Evolutionary conservation across 2,329 filamentous ascomycete genomes (phyloP).

Genomic region (Chaetomiaceae sp.): DNA sequence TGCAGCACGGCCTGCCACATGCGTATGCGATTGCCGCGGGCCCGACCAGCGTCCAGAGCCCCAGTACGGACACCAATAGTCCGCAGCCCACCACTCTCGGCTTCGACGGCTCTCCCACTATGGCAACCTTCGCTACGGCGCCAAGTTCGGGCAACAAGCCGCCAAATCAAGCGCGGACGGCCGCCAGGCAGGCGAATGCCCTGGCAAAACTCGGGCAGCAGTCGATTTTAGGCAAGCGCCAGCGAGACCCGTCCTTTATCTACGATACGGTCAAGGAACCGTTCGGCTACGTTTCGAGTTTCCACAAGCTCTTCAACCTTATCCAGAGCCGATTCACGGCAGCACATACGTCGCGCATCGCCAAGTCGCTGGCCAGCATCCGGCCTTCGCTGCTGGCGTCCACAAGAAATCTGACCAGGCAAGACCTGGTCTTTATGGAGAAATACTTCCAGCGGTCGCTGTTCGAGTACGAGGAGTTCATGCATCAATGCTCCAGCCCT

Average conservation of each 20-base stretch:
- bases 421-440: slow-evolving; percentile 95
- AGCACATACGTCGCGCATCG: slow-evolving; percentile 73
- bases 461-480: slow-evolving; percentile 88
- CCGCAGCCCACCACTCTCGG: slow-evolving; percentile 48
- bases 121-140: slow-evolving; percentile 30
- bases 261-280: slow-evolving; percentile 87
- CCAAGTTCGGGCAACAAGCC: slow-evolving; percentile 15
- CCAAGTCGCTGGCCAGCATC: slow-evolving; percentile 80
- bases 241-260: slow-evolving; percentile 71
- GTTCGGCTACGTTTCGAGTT: slow-evolving; percentile 84
- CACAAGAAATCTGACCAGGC: slow-evolving; percentile 77
- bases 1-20: slow-evolving; percentile 57
- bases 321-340: slow-evolving; percentile 72
- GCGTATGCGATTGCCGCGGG: slow-evolving; percentile 60
- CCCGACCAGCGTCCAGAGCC: slow-evolving; percentile 56
- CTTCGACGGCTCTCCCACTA: slow-evolving; percentile 51
- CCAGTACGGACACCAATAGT: slow-evolving; percentile 59
- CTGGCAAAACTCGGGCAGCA: slow-evolving; percentile 40
- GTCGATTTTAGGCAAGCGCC: slow-evolving; percentile 51
- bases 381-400: slow-evolving; percentile 90
- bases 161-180: slow-evolving; percentile 31
- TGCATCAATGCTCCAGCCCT: slow-evolving; percentile 80
- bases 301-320: slow-evolving; percentile 79
- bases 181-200: slow-evolving; percentile 40
- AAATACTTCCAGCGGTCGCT: slow-evolving; percentile 91